Evolutionary conservation across 176 grass and related monocot species (phyloP).

Genomic region (Poa annua): DNA sequence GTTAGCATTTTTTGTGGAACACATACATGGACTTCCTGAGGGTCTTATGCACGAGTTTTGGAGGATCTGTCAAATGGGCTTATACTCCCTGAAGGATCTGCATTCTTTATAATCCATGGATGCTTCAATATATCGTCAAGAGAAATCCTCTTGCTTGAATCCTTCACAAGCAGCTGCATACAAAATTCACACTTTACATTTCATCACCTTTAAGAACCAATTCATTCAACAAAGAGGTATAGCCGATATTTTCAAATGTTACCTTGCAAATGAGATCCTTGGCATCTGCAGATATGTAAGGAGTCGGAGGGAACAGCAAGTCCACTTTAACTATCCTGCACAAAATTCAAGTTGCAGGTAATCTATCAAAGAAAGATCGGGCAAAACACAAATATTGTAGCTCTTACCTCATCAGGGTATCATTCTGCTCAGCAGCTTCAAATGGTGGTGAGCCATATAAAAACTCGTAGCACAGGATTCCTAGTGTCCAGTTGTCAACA

Average conservation of each 20-base stretch:
- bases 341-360: constrained; percentile 30
- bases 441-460: constrained; percentile 89
- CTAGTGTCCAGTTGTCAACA: constrained; percentile 95
- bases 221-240: not conserved
- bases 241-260: constrained; percentile 18
- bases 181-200: constrained; percentile 4
- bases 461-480: constrained; percentile 91
- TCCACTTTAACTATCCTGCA: constrained; percentile 89
- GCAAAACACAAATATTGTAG: not conserved
- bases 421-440: constrained; percentile 67
- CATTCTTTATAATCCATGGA: constrained; percentile 82
- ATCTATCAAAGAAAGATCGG: constrained; percentile 28
- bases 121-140: constrained; percentile 81
- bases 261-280: constrained; percentile 94
- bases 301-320: constrained; percentile 69
- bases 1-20: constrained; percentile 18
- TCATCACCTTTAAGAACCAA: not conserved
- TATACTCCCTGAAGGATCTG: constrained; percentile 73
- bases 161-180: constrained; percentile 86
- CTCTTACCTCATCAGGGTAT: constrained; percentile 65
- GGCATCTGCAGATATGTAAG: constrained; percentile 65
- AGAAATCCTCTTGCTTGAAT: constrained; percentile 83
- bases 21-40: constrained; percentile 18
- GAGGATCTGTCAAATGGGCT: not conserved
- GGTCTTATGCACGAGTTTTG: not conserved